These are phyloP conservation scores for Plectosphaerella cucumerina DNA, from an alignment of 2,329 filamentous ascomycete species.

Conservation along the genomic window DNA sequence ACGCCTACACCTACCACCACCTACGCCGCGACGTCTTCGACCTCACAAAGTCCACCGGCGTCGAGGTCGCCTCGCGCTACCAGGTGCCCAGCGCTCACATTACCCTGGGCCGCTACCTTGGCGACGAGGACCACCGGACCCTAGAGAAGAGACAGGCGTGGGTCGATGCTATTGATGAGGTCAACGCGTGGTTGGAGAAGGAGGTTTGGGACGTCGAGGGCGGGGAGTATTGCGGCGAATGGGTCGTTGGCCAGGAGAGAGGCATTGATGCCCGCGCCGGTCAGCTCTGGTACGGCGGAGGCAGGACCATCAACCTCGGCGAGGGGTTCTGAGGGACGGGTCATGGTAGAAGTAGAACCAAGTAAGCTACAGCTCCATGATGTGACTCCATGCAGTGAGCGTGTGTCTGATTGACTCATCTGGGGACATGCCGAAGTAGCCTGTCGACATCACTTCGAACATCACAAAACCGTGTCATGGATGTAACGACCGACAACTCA, in stretches of 20 bases:
- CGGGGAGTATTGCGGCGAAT: constrained; percentile 57
- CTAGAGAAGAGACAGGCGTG: constrained; percentile 57
- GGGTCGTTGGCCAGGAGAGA: constrained; percentile 82
- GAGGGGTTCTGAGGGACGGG: constrained; percentile 49
- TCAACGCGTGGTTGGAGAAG: constrained; percentile 70
- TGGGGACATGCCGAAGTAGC: too few relatives aligned
- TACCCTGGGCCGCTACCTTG: constrained; percentile 78
- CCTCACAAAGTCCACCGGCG: constrained; percentile 54
- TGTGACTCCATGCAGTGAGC: too few relatives aligned
- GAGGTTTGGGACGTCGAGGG: constrained; percentile 62
- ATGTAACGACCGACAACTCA: too few relatives aligned
- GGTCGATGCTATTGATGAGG: constrained; percentile 65
- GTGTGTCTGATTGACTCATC: too few relatives aligned
- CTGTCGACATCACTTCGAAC: too few relatives aligned
- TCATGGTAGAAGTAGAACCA: neutral
- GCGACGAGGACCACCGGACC: constrained; percentile 58
- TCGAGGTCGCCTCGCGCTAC: constrained; percentile 75
- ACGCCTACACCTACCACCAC: constrained; percentile 85
- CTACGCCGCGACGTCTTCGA: constrained; percentile 74
- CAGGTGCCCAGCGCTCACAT: constrained; percentile 87
- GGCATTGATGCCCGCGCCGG: constrained; percentile 75
- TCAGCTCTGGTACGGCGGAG: constrained; percentile 81
- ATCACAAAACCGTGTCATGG: too few relatives aligned
- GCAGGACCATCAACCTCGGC: constrained; percentile 61
- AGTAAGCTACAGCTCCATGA: too few relatives aligned